Percentiles rank a stretch among this genome's conserved stretches.
phyloP scores from a whole-genome alignment of 2,329 filamentous ascomycete genomes.

The Monosporascus sp. region DNA sequence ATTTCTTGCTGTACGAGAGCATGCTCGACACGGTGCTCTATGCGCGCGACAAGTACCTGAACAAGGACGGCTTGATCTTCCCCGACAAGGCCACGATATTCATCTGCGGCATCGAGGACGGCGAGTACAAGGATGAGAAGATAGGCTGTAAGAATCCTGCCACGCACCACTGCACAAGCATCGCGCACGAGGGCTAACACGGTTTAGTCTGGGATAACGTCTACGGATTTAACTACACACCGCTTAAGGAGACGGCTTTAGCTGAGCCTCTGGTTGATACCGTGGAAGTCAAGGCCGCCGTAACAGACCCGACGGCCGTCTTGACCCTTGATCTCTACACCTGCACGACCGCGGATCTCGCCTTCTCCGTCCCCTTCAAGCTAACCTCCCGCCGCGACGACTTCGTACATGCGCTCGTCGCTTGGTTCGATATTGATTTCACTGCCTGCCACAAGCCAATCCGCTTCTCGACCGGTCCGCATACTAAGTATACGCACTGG shows the following conservation, averaged over 20 bases:
- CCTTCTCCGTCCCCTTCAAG: slow-evolving; percentile 74
- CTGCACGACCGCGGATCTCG: slow-evolving; percentile 74
- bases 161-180: not conserved
- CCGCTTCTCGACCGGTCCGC: slow-evolving; percentile 91
- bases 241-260: slow-evolving; percentile 87
- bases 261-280: slow-evolving; percentile 96
- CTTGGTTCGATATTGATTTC: slow-evolving; percentile 99
- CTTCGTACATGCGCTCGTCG: slow-evolving; percentile 92
- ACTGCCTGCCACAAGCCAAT: slow-evolving; percentile 97
- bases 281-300: slow-evolving; percentile 93
- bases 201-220: slow-evolving; percentile 94
- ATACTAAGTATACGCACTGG: slow-evolving; percentile 99
- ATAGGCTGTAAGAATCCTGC: slow-evolving; percentile 73
- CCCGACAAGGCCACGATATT: slow-evolving; percentile 98
- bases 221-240: slow-evolving; percentile 94
- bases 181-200: slow-evolving; percentile 16
- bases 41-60: slow-evolving; percentile 87
- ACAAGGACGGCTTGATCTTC: slow-evolving; percentile 87
- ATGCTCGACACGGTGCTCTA: slow-evolving; percentile 99
- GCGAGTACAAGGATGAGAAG: slow-evolving; percentile 99
- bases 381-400: slow-evolving; percentile 78
- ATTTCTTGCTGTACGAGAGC: slow-evolving; percentile 97
- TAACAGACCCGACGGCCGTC: slow-evolving; percentile 82
- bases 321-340: slow-evolving; percentile 92
- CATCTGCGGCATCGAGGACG: slow-evolving; percentile 94